Base-by-base conservation (phyloP, 106 monocot species). In the Acorus gramineus region DNA sequence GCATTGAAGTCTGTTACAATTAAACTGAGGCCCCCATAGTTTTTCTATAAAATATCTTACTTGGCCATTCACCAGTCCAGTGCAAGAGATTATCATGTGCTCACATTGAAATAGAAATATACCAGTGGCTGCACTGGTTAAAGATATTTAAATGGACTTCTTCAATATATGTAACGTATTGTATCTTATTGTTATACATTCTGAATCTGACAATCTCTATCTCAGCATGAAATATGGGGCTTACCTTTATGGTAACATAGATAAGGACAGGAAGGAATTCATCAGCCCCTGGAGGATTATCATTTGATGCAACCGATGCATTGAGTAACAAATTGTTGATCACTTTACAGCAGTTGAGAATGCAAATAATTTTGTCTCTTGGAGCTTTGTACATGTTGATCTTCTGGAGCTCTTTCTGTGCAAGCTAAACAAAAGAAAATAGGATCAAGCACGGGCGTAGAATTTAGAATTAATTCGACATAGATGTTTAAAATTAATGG, bases 301-400 rank as follows among this genome's bases (percentile, higher is more conserved):
- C 50, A 73, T 73, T 65, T 68, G 61, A 59, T 60, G 73, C 52
- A 61, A 69, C 57, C 47, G 77, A 81, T 42, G 53, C 50, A 9
- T 81, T 69, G 5, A 77, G 60, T 52, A 81, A 52, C 53, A 77
- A 73, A 66, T 73, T 73, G 56, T 77, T 81, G 46, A 81, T 81
- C 45, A 77, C 73, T 55, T 51, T 77, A 47, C 77, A 81, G 68
- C 81, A 81, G 46, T 69, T 81, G 77, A 81, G 69, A 51, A 81
- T 73, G 64, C 81, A 77, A 7, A 57, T 49, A 69, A 81, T 61
- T 65, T 81, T 81, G 53, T 77, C 77, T 49, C 96, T 87, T 52
- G 96, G 96, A 74, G 96, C 91, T 73, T 98, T 98, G 74, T 88
- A 85, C 81, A 82, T 77, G 50, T 91, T 98, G 56, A 98, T 91